Evolutionary conservation across 352 stramenopile species (phyloP).

Genomic region (Discostella stelligera): DNA sequence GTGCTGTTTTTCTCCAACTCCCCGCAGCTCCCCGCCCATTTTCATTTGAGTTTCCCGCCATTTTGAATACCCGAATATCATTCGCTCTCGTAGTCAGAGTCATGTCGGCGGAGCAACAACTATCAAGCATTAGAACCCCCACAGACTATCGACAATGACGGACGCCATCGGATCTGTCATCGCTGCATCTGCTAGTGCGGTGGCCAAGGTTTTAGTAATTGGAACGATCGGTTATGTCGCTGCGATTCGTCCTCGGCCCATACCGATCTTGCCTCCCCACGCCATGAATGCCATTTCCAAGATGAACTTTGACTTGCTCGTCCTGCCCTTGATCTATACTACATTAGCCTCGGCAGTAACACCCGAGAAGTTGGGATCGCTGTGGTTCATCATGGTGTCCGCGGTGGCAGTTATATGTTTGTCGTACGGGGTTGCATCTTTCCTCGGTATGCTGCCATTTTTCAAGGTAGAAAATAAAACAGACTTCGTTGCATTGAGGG

Average conservation of each 20-base stretch:
- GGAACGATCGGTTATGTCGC: conserved; percentile 58
- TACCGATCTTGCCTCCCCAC: conserved; percentile 53
- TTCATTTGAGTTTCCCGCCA: too few relatives aligned
- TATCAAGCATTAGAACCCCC: not conserved
- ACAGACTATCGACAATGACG: conserved; percentile 30
- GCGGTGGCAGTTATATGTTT: conserved; percentile 51
- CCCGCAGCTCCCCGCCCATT: too few relatives aligned
- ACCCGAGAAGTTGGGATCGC: conserved; percentile 45
- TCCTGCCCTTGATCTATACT: conserved; percentile 62
- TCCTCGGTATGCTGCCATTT: conserved; percentile 47
- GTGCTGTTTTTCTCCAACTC: too few relatives aligned
- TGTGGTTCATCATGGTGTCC: conserved; percentile 67
- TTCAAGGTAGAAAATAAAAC: conserved; percentile 50
- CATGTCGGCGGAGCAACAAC: not conserved
- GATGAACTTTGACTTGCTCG: conserved; percentile 49
- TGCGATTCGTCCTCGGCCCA: conserved; percentile 43
- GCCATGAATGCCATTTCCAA: conserved; percentile 46
- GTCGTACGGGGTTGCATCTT: conserved; percentile 52
- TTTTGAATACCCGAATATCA: too few relatives aligned
- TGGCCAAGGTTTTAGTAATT: conserved; percentile 73
- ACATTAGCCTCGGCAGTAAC: conserved; percentile 56
- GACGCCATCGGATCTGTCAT: conserved; percentile 55
- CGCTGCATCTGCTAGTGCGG: conserved; percentile 53
- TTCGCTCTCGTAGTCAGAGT: too few relatives aligned
- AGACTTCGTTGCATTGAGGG: conserved; percentile 66